Base-by-base conservation (phyloP, 1,284 basidiomycete genomes). In the Tylopilus orsonianus region DNA sequence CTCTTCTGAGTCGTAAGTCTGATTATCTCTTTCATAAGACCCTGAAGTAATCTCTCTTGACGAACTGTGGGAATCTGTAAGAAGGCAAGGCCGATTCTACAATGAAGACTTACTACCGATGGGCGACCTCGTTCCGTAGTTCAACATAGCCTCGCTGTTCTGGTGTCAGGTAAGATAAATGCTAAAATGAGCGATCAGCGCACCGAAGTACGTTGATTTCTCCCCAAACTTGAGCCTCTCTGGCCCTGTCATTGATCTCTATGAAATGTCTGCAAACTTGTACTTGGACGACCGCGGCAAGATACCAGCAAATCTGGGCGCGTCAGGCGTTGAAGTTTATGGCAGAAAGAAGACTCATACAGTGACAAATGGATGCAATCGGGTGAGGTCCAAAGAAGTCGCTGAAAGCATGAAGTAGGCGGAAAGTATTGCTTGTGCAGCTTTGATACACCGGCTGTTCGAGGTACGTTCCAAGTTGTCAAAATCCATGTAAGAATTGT, bases 211-310 rank as follows among this genome's bases (percentile, higher is more conserved):
- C 75, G 56, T 91, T 90, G 60, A 91, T 90, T 65, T 91, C 87
- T 1, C 86, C 85, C 89, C 89, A 90, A 10, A 86, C 81, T 1
- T 80, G 81, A 22, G 83, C 79, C 65, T 91, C 89, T 52, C 79
- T 72, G 39, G 78, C 78, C 14, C 72, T 71, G 64, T 91, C 85
- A 14, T 82, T 80, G 32, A 79, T 79, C 60, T 90, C 87, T 53
- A 91, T 90, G 61, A 83, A 86, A 60, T 87, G 83, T 59, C 88
- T 90, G 74, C 88, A 91, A 35, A 89, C 72, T 57, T 91, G 88
- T 34, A 91, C 80, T 61, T 89, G 84, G 8, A 91, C 86, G 5
- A 87, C 87, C 20, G 89, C 88, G 5, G 88, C 88, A 16, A 91
- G 78, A 65, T 91, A 91, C 88, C 88, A 91, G 62, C 88, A 90